phyloP scores from a whole-genome alignment of 2,329 filamentous ascomycete genomes.

The Botrytis fragariae region DNA sequence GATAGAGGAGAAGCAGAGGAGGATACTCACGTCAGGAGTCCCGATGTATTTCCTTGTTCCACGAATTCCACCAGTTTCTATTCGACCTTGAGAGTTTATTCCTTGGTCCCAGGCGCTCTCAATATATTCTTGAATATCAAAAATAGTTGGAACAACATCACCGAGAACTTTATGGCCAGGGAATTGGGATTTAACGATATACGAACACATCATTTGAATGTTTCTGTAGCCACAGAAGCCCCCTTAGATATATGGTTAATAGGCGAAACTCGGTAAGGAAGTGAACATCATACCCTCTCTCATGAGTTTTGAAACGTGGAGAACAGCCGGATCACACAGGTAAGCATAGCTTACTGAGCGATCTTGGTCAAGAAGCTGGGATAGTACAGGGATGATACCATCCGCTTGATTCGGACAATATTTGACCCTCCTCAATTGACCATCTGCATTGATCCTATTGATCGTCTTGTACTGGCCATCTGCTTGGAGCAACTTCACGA shows the following conservation, averaged over 20 bases:
- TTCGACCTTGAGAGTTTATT: conserved; percentile 69
- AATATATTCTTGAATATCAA: conserved; percentile 81
- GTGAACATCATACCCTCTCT: conserved; percentile 59
- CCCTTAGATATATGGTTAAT: conserved; percentile 47
- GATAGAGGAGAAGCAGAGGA: background rate
- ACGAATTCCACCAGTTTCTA: conserved; percentile 82
- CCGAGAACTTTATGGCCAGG: conserved; percentile 60
- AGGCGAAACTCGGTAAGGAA: conserved; percentile 6
- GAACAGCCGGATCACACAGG: conserved; percentile 71
- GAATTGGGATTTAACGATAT: conserved; percentile 60
- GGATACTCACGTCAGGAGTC: conserved; percentile 69
- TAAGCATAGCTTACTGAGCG: conserved; percentile 66
- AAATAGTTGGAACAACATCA: conserved; percentile 66
- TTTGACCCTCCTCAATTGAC: conserved; percentile 43
- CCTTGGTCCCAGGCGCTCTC: conserved; percentile 85
- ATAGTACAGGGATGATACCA: conserved; percentile 61
- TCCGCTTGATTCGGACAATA: conserved; percentile 47
- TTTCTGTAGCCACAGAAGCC: conserved; percentile 95
- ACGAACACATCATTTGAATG: conserved; percentile 86
- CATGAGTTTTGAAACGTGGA: conserved; percentile 79
- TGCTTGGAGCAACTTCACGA: conserved; percentile 58
- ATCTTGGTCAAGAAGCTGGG: conserved; percentile 64
- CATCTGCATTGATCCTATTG: conserved; percentile 48
- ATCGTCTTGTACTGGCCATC: conserved; percentile 55
- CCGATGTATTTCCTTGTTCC: conserved; percentile 96